Base-by-base conservation (phyloP, 2,329 filamentous ascomycete genomes). In the Huntiella omanensis region DNA sequence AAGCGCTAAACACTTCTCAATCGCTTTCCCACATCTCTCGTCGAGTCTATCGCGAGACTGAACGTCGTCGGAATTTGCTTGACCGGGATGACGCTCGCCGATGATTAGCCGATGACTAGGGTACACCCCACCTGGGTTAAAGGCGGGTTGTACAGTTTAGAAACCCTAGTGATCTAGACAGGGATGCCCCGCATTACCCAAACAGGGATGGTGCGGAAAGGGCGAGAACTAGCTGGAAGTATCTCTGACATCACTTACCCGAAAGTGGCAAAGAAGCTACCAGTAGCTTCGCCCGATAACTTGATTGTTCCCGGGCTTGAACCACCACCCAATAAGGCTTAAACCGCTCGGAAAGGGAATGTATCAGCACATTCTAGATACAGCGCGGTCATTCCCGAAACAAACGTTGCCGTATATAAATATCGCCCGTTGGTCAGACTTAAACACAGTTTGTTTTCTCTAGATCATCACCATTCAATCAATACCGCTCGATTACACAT, bases 221-320 rank as follows among this genome's bases (percentile, higher is more conserved):
- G 22, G 36, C 48, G 44, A 50, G 48, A 50, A 50, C 43, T 45
- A 45, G 48, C 48, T 47, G 45, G 45, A 40, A 40, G 15, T 7
- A 6, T 45, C 44, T 28, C 32, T 45, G 45, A 50, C 44, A 50
- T 50, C 45, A 50, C 44, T 36, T 33, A 28, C 22, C 22, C 22
- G 12, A 38, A 33, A 43, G 33, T 37, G 17, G 19, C 16, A 43
- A 40, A 17, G 48, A 50, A 50, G 45, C 48, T 45, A 39, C 40
- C 33, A 33, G 48, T 28, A 41, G 19, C 40, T 47, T 47, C 44
- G 33, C 33, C 33, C 33, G 8, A n/a, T 33, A 39, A 28, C 36
- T 36, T n/a, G 37, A 42, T n/a, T 10, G 3, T 36, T 36, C 48
- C 33, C 16, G 40, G 40, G 40, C 34, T 33, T 33, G 28, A 15